Evolutionary conservation across 139 green algal genomes (phyloP).

Genomic region (Coccomyxa sp.): DNA sequence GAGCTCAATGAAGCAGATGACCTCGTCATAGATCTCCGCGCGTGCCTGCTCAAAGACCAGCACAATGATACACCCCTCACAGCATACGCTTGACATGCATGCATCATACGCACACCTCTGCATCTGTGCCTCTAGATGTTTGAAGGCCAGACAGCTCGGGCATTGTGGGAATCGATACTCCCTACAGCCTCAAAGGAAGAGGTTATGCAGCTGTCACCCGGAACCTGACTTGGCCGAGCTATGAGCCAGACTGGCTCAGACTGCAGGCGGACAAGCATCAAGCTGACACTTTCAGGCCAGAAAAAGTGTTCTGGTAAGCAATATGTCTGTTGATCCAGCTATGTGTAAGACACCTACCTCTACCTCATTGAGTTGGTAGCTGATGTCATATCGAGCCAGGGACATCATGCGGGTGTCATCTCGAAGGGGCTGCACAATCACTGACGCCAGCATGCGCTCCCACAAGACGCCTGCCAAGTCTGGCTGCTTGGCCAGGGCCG

Average conservation of each 20-base stretch:
- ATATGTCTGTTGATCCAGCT: too few relatives aligned
- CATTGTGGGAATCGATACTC: background rate
- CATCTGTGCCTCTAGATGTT: too few relatives aligned
- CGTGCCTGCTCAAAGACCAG: slow-evolving; percentile 13
- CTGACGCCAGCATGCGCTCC: slow-evolving; percentile 53
- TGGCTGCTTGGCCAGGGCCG: slow-evolving; percentile 39
- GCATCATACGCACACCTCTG: too few relatives aligned
- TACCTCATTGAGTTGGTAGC: slow-evolving; percentile 72
- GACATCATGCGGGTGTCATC: background rate
- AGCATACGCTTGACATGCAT: too few relatives aligned
- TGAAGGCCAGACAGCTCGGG: too few relatives aligned
- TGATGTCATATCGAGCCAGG: slow-evolving; percentile 38
- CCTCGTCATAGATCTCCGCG: slow-evolving; percentile 66
- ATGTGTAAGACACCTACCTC: slow-evolving; percentile 26
- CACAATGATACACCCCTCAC: too few relatives aligned
- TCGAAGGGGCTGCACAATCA: slow-evolving; percentile 35
- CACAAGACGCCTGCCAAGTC: slow-evolving; percentile 43
- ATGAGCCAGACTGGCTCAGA: too few relatives aligned
- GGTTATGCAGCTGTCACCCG: background rate
- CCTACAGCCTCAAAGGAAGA: background rate
- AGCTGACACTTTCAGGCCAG: too few relatives aligned
- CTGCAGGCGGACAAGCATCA: too few relatives aligned
- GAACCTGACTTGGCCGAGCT: background rate
- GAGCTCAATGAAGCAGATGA: slow-evolving; percentile 56
- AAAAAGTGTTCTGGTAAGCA: too few relatives aligned